Percentiles rank a stretch among this genome's conserved stretches.
Evolutionary conservation across 441 rosid species (phyloP).

Genomic region (Melastoma candidum): DNA sequence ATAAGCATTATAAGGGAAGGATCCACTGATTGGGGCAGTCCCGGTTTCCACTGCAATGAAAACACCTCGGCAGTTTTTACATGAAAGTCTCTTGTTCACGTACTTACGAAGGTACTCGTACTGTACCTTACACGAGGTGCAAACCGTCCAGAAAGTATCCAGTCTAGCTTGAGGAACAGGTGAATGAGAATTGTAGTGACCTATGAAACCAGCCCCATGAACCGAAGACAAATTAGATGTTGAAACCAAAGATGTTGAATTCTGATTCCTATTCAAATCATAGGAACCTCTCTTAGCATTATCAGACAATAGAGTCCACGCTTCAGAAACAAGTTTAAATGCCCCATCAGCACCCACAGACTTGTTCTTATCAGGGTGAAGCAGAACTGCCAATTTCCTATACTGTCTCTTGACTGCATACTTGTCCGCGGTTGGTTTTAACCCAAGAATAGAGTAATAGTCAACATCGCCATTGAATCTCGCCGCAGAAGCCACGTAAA

Average conservation of each 20-base stretch:
- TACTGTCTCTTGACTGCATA: constrained; percentile 39
- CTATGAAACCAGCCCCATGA: constrained; percentile 26
- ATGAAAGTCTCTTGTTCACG: constrained; percentile 92
- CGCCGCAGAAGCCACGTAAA: constrained; percentile 27
- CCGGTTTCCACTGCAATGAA: constrained; percentile 95
- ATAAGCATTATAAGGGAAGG: constrained; percentile 73
- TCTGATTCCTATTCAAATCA: constrained; percentile 36
- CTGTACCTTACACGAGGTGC: constrained; percentile 97
- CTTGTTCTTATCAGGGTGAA: constrained; percentile 53
- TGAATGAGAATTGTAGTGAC: constrained; percentile 35
- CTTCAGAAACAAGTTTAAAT: constrained; percentile 40
- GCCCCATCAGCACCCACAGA: constrained; percentile 43
- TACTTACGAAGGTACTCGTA: constrained; percentile 96
- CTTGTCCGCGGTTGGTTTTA: constrained; percentile 42
- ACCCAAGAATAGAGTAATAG: constrained; percentile 36
- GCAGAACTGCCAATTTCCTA: constrained; percentile 35
- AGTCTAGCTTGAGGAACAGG: constrained; percentile 48
- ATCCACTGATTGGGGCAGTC: constrained; percentile 74
- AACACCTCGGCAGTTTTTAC: constrained; percentile 96
- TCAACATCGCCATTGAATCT: constrained; percentile 33
- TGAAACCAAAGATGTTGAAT: no score
- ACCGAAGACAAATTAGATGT: no score
- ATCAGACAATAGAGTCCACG: constrained; percentile 46
- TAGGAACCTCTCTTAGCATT: constrained; percentile 33
- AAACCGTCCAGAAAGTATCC: constrained; percentile 98